phyloP scores from a whole-genome alignment of 2,329 filamentous ascomycete species.

The Juglanconis sp. region DNA sequence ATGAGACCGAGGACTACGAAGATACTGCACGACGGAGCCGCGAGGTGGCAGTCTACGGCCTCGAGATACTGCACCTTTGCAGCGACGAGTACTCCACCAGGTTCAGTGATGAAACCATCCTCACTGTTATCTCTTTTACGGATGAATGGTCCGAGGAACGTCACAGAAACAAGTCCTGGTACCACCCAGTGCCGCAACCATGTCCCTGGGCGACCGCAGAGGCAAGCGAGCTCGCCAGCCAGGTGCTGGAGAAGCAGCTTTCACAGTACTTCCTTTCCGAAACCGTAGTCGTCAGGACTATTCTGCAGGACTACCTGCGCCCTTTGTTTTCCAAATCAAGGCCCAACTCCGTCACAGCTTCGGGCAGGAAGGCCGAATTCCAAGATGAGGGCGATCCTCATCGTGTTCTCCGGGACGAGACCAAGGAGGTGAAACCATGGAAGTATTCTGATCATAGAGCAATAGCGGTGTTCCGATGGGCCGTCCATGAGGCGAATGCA shows the following conservation, averaged over 20 bases:
- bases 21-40: conserved; percentile 2
- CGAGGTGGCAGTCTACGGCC: conserved; percentile 1
- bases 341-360: conserved; percentile 50
- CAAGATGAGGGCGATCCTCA: conserved; percentile 35
- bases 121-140: conserved; percentile 32
- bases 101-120: conserved; percentile 25
- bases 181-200: neutral
- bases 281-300: conserved; percentile 48
- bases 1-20: conserved; percentile 9
- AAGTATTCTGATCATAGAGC: conserved; percentile 52
- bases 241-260: conserved; percentile 31
- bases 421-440: conserved; percentile 54
- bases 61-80: conserved; percentile 1
- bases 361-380: conserved; percentile 53
- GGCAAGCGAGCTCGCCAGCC: conserved; percentile 28
- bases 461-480: conserved; percentile 60
- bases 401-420: conserved; percentile 33
- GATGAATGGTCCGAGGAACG: conserved; percentile 15
- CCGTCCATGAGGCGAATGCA: conserved; percentile 49
- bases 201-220: conserved; percentile 27
- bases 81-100: neutral
- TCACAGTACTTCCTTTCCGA: conserved; percentile 9
- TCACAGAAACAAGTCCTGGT: neutral
- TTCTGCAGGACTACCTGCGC: conserved; percentile 63
- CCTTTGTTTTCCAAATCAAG: conserved; percentile 62